Conservation (phyloP, 345 rosid genomes). For the Crucihimalaya himalaica region DNA sequence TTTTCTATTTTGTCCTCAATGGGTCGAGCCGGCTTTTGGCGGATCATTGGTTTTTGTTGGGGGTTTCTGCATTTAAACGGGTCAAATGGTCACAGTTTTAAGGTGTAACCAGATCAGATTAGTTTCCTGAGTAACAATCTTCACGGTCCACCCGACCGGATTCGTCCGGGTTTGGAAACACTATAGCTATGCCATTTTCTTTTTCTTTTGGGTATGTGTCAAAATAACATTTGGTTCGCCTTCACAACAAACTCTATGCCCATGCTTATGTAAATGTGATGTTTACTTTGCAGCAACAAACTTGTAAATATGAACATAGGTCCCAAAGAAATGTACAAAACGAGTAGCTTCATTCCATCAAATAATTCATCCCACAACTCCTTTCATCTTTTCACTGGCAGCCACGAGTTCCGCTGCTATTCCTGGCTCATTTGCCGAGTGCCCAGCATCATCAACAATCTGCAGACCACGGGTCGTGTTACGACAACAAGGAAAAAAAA, state of each 20-base stretch:
- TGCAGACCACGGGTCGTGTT: slow-evolving; percentile 20
- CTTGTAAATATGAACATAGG: neutral
- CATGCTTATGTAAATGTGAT: neutral
- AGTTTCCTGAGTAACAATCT: neutral
- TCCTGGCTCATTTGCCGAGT: slow-evolving; percentile 92
- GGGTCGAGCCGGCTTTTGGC: too few relatives aligned
- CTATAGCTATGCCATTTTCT: neutral
- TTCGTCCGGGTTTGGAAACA: neutral
- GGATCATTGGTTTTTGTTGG: too few relatives aligned
- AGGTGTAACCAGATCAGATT: neutral
- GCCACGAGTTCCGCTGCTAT: slow-evolving; percentile 85
- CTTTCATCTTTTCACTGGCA: slow-evolving; percentile 78
- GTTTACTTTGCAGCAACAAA: neutral
- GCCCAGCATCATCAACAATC: slow-evolving; percentile 91
- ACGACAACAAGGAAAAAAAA: neutral
- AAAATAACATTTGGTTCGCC: neutral
- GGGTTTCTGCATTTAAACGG: too few relatives aligned
- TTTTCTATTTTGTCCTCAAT: too few relatives aligned
- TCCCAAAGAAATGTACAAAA: neutral
- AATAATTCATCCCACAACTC: slow-evolving; percentile 20
- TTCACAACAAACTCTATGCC: neutral
- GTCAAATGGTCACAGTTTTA: too few relatives aligned
- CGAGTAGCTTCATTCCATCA: neutral
- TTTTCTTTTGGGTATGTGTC: neutral
- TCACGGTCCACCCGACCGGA: neutral